A percentile compares a stretch with the other conserved stretches of the same genome.
Conservation (phyloP, 2,329 filamentous ascomycete species). For the Remersonia thermophila region DNA sequence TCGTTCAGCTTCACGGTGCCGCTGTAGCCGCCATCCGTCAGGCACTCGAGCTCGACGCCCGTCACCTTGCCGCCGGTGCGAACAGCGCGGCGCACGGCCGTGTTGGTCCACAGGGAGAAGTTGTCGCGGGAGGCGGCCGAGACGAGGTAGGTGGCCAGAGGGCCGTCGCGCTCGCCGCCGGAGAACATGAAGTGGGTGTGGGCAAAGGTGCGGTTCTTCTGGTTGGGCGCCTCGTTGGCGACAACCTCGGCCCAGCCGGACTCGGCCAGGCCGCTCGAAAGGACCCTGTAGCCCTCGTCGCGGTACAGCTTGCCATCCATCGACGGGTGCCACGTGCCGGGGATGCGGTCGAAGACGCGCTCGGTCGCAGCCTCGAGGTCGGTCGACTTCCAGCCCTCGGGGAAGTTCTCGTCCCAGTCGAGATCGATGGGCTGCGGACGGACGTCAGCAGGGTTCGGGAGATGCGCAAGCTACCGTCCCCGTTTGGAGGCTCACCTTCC, state of each 20-base stretch:
- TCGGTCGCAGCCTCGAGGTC: slow-evolving; percentile 49
- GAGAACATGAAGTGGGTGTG: slow-evolving; percentile 56
- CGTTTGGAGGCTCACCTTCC: slow-evolving; percentile 43
- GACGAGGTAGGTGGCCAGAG: slow-evolving; percentile 55
- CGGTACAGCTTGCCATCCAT: slow-evolving; percentile 54
- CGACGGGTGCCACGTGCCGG: slow-evolving; percentile 54
- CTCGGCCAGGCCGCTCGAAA: slow-evolving; percentile 44
- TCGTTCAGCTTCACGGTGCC: slow-evolving; percentile 47
- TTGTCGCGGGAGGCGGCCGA: slow-evolving; percentile 37
- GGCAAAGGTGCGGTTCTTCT: slow-evolving; percentile 54
- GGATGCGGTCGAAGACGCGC: slow-evolving; percentile 56
- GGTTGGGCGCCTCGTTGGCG: slow-evolving; percentile 44
- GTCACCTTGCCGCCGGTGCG: slow-evolving; percentile 49
- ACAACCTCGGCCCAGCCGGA: slow-evolving; percentile 52
- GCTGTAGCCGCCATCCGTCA: slow-evolving; percentile 38
- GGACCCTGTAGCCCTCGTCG: slow-evolving; percentile 52
- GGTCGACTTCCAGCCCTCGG: slow-evolving; percentile 53
- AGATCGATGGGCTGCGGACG: slow-evolving; percentile 37
- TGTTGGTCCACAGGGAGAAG: slow-evolving; percentile 56
- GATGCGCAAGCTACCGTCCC: no score
- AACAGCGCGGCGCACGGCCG: slow-evolving; percentile 54
- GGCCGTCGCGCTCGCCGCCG: slow-evolving; percentile 54
- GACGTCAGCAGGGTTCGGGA: slow-evolving; percentile 9
- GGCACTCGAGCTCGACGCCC: slow-evolving; percentile 54
- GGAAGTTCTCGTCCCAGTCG: slow-evolving; percentile 65